Percentiles rank a stretch among this genome's conserved stretches.
These are phyloP conservation scores for Gelatoporia subvermispora DNA, from an alignment of 768 basidiomycete genomes.

Conservation along the genomic window DNA sequence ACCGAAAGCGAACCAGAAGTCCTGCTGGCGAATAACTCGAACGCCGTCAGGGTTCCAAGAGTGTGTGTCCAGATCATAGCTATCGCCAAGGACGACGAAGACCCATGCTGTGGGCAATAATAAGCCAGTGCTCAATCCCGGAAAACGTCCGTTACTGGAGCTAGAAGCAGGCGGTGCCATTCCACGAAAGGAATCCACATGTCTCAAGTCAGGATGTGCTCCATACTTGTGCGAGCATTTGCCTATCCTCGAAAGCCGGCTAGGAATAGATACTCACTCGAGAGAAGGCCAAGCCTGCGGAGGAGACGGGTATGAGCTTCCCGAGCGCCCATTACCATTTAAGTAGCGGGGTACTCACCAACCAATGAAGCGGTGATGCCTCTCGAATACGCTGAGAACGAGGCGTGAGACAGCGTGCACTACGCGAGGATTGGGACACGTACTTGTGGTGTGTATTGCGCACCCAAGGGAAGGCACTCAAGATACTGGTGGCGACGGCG, in stretches of 20 bases:
- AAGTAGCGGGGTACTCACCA: constrained; percentile 26
- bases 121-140: not conserved
- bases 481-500: constrained; percentile 31
- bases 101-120: constrained; percentile 27
- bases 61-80: constrained; percentile 30
- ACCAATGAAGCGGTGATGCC: constrained; percentile 40
- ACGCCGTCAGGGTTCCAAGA: constrained; percentile 29
- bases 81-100: constrained; percentile 38
- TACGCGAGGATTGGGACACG: constrained; percentile 9
- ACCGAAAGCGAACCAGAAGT: constrained; percentile 37
- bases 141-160: not conserved
- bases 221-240: not conserved
- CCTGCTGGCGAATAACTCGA: constrained; percentile 33
- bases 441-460: constrained; percentile 40
- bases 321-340: constrained; percentile 10
- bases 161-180: too few species aligned
- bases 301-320: constrained; percentile 12
- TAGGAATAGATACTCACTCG: constrained; percentile 20
- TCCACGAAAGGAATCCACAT: not conserved
- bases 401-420: constrained; percentile 10
- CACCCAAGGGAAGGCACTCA: constrained; percentile 39
- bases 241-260: not conserved
- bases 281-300: constrained; percentile 26
- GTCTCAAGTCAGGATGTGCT: too few species aligned
- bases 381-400: constrained; percentile 33